phyloP scores from a whole-genome alignment of 2,329 filamentous ascomycete species.

The Claviceps spartinae region DNA sequence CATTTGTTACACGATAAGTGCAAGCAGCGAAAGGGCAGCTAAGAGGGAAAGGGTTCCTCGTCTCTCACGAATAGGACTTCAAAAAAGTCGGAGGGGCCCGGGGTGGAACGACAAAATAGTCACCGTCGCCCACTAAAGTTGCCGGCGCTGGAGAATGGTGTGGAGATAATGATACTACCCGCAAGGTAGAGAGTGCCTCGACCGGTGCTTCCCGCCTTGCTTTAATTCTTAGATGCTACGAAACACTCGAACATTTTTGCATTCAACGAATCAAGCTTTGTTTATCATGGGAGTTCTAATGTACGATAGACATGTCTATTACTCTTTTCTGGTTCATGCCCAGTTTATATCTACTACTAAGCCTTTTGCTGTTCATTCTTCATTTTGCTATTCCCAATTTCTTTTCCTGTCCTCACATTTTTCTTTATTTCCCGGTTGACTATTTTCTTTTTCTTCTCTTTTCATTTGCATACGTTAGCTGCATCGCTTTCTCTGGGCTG shows the following conservation, averaged over 20 bases:
- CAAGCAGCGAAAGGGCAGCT: constrained; percentile 43
- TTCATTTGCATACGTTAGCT: background rate
- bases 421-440: background rate
- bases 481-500: background rate
- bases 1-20: constrained; percentile 82
- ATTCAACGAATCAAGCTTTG: background rate
- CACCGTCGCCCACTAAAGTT: background rate
- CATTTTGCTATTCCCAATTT: background rate
- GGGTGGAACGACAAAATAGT: background rate
- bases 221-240: background rate
- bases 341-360: background rate
- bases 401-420: background rate
- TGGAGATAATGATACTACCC: background rate
- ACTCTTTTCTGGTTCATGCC: background rate
- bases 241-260: background rate
- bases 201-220: background rate
- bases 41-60: background rate
- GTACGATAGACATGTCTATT: background rate
- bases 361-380: background rate
- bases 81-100: background rate
- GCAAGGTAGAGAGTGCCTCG: background rate
- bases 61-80: no score
- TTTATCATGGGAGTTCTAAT: background rate
- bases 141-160: background rate
- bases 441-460: background rate